phyloP scores from a whole-genome alignment of 257 asterid species.

The Solanum boliviense region DNA sequence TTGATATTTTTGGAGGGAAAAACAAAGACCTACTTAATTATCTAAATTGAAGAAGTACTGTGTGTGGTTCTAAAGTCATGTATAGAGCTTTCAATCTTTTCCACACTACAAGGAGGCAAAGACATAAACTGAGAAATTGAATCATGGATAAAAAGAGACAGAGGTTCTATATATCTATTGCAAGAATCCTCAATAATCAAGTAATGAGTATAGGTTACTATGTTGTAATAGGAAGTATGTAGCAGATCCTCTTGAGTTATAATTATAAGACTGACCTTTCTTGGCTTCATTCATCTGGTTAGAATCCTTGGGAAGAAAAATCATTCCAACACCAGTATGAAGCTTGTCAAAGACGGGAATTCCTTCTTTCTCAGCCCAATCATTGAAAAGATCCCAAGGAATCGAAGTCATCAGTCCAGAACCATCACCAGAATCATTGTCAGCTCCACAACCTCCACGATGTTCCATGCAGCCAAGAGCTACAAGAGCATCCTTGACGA shows the following conservation, averaged over 20 bases:
- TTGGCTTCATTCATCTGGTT: slow-evolving; percentile 56
- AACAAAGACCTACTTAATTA: not conserved
- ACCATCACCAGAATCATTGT: slow-evolving; percentile 99
- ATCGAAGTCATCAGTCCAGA: slow-evolving; percentile 93
- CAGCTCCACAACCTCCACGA: slow-evolving; percentile 99
- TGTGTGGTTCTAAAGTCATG: not conserved
- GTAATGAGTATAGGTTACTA: not conserved
- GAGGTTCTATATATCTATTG: not conserved
- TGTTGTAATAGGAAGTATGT: not conserved
- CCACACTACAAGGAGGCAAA: not conserved
- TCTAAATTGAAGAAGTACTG: not conserved
- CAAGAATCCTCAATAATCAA: not conserved
- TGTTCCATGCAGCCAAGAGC: slow-evolving; percentile 99
- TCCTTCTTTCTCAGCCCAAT: slow-evolving; percentile 85
- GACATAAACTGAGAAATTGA: not conserved
- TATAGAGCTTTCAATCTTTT: not conserved
- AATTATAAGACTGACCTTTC: slow-evolving; percentile 37
- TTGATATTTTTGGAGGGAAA: not conserved
- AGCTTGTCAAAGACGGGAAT: slow-evolving; percentile 49
- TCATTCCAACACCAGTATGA: slow-evolving; percentile 95
- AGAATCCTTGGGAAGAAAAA: slow-evolving; percentile 82
- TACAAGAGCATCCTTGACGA: slow-evolving; percentile 81
- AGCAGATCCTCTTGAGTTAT: not conserved
- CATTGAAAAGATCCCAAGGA: slow-evolving; percentile 89
- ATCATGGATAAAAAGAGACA: not conserved